phyloP scores from a whole-genome alignment of 441 rosid genomes.

The Pelargonium fulgidum region DNA sequence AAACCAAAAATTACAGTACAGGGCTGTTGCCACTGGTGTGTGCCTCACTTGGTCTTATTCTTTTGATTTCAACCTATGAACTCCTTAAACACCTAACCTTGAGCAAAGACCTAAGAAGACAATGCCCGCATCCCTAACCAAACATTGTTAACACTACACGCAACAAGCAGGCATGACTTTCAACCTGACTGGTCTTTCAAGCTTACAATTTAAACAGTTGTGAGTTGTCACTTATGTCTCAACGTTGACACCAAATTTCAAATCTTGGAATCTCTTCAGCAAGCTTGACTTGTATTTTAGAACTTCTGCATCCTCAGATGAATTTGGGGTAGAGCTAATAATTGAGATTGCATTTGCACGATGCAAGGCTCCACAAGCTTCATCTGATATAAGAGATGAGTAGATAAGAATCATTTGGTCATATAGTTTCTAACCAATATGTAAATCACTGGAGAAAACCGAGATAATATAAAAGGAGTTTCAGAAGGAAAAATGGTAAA shows the following conservation, averaged over 20 bases:
- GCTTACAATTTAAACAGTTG: not conserved
- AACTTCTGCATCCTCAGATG: conserved; percentile 47
- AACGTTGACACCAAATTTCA: conserved; percentile 22
- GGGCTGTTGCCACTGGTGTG: not conserved
- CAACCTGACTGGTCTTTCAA: not conserved
- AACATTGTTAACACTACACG: not conserved
- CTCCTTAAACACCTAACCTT: not conserved
- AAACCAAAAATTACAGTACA: not conserved
- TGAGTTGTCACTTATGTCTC: not conserved
- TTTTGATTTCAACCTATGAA: not conserved
- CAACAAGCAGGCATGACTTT: not conserved
- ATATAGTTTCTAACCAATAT: not conserved
- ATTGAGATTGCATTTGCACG: conserved; percentile 50
- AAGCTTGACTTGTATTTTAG: conserved; percentile 48
- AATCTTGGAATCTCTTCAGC: conserved; percentile 59
- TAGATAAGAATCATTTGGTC: not conserved
- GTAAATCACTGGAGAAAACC: not conserved
- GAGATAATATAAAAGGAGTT: not conserved
- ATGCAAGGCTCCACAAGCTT: conserved; percentile 59
- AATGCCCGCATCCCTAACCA: not conserved
- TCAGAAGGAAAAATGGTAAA: not conserved
- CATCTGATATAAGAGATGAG: conserved; percentile 43
- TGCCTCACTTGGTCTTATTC: not conserved
- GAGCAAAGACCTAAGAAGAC: not conserved
- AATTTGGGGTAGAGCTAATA: conserved; percentile 47